phyloP scores from a whole-genome alignment of 1,284 basidiomycete genomes.

The Rhizopogon hawkerae region DNA sequence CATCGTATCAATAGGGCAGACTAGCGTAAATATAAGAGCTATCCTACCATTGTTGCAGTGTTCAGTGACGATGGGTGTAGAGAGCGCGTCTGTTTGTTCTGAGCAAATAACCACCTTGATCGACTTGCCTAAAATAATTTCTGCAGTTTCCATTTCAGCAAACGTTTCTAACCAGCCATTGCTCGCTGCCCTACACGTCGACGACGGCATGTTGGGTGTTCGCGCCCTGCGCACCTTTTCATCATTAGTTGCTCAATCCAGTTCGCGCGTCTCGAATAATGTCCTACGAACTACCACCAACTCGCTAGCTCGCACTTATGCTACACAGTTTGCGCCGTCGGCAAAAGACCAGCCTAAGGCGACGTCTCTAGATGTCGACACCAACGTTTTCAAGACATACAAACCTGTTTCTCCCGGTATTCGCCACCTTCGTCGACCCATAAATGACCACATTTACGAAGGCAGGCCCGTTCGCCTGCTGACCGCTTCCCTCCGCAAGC shows the following conservation, averaged over 20 bases:
- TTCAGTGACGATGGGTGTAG: conserved; percentile 8
- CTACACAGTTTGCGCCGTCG: neutral
- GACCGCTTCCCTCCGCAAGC: conserved; percentile 76
- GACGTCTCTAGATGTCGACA: conserved; percentile 28
- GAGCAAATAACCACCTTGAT: conserved; percentile 23
- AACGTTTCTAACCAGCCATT: neutral
- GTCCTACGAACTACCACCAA: neutral
- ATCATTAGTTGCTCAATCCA: neutral
- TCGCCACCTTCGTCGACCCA: conserved; percentile 78
- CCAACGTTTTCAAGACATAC: conserved; percentile 76
- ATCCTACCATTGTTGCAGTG: conserved; percentile 23
- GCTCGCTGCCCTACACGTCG: neutral
- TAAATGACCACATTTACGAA: conserved; percentile 76
- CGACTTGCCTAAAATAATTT: conserved; percentile 3
- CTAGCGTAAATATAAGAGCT: neutral
- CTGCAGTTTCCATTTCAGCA: neutral
- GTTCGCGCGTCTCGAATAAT: neutral
- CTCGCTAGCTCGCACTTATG: neutral
- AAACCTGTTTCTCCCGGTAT: conserved; percentile 83
- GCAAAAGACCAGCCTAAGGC: conserved; percentile 8
- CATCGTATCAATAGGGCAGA: conserved; percentile 7
- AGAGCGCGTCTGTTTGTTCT: conserved; percentile 28
- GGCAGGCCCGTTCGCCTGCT: conserved; percentile 80
- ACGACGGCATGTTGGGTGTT: neutral
- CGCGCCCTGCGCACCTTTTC: neutral